Percentiles rank a stretch among this genome's conserved stretches.
phyloP scores from a whole-genome alignment of 2,329 filamentous ascomycete genomes.

The Penicillium aurantiogriseum region DNA sequence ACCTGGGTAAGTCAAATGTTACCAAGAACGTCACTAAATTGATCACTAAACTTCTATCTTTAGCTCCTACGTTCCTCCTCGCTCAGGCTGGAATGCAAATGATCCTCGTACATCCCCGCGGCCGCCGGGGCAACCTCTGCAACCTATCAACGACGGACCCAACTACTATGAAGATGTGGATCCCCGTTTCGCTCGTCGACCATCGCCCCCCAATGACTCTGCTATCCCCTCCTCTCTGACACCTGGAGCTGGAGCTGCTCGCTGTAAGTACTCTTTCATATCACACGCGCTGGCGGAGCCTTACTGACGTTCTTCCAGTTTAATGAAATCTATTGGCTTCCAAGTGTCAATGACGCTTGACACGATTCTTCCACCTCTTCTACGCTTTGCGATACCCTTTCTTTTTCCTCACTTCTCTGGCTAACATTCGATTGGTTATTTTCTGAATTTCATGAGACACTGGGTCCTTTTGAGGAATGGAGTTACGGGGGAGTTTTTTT shows the following conservation, averaged over 20 bases:
- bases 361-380: conserved; percentile 9
- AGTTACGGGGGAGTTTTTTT: conserved; percentile 10
- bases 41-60: conserved; percentile 16
- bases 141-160: conserved; percentile 1
- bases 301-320: conserved; percentile 73
- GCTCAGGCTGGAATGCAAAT: conserved; percentile 38
- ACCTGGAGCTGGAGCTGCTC: conserved; percentile 39
- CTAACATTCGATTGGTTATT: conserved; percentile 11
- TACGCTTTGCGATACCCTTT: conserved; percentile 23
- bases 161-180: conserved; percentile 93
- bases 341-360: conserved; percentile 1
- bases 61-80: conserved; percentile 48
- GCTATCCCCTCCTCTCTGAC: conserved; percentile 38
- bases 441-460: conserved; percentile 12
- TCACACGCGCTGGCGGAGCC: conserved; percentile 58
- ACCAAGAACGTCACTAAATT: not conserved
- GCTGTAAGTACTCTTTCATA: conserved; percentile 39
- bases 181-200: conserved; percentile 67
- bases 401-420: conserved; percentile 11
- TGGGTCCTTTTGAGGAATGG: conserved; percentile 15
- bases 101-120: conserved; percentile 19
- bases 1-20: conserved; percentile 61
- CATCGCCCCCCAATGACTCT: conserved; percentile 28
- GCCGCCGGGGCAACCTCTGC: conserved; percentile 10
- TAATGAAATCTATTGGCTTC: conserved; percentile 57